Evolutionary conservation across 2,329 filamentous ascomycete genomes (phyloP), one percentile per base, ranked within the genome.

Genomic region (Hirsutella minnesotensis): DNA sequence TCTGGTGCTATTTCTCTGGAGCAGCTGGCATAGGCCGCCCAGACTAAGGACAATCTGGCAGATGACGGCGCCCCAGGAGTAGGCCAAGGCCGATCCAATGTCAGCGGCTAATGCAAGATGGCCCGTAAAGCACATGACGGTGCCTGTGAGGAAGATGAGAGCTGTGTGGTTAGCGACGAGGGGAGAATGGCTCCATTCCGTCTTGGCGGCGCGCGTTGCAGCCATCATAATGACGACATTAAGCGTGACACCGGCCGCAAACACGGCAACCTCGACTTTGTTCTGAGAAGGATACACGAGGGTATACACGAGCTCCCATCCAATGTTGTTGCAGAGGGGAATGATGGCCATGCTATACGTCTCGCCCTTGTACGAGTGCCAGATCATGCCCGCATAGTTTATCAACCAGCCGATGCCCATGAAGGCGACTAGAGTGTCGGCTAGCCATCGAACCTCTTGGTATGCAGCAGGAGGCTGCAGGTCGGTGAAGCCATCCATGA

Each of bases 311-410:
- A 48, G 35, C 33, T 48, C 47, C 47, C 47, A 48, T 38, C 42
- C 45, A 18, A 48, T 43, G 19, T 48, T 48, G 42, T 47, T 47
- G 47, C 47, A 48, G 30, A 48, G 47, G 15, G 47, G 47, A 18
- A 48, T 39, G 9, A 48, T 44, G n/a, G 42, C 45, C 47, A 48
- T 48, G 47, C 47, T 42, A 35, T 47, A 43, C 5, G 47, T 44
- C 30, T 45, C 13, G 16, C 44, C 44, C 35, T 40, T 31, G 36
- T 39, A 37, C 3, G 47, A 46, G 22, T 45, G 40, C 39, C 43
- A 40, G n/a, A 48, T 46, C 45, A 45, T 47, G 31, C 44, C 30
- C 24, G 15, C 42, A 36, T 48, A 48, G 38, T 48, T 48, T 40
- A 45, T 33, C 22, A 48, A 9, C 47, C 47, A 48, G 39, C 47